Base-by-base conservation (phyloP, 306 rosid species). In the Rosa persica region DNA sequence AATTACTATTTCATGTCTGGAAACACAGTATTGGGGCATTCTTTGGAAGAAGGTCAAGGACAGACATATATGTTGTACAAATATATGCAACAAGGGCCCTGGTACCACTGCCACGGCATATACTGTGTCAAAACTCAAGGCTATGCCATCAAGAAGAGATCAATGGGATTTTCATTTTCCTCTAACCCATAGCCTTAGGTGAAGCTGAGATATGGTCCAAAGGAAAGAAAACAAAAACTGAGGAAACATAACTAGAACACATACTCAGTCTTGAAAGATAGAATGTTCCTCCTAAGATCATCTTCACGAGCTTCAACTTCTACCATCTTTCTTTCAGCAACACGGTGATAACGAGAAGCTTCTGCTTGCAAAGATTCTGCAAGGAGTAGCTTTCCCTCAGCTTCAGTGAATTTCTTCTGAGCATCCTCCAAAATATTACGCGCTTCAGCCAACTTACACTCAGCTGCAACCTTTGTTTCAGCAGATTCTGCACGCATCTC, bases 221-320 rank as follows among this genome's bases (percentile, higher is more conserved):
- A 49, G 15, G 5, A 51, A 52, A 48, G 8, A 9, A 9, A 67
- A 13, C 16, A 12, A 44, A 8, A 54, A 47, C 12, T 5, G 48
- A 66, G 38, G 47, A 42, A 25, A 62, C 46, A 64, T 46, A 46
- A 81, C 5, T 38, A 52, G 43, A 65, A 44, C 61, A 79, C 97
- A 43, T 93, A 96, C 99, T 96, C 92, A 6, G 86, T 85, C 83
- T 96, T 93, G 88, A 91, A 96, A 23, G 96, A 84, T 20, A 80
- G 71, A 75, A 89, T 85, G 72, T 81, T 90, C 80, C 92, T 88
- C 78, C 93, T 88, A 57, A 96, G 96, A 76, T 90, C 96, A 88
- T 96, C 98, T 86, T 93, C 99, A 55, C 97, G 97, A 70, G 92
- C 93, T 86, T 93, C 97, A 76, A 93, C 89, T 84, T 96, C 98